Evolutionary conservation across 2,329 filamentous ascomycete genomes (phyloP).

Genomic region (Talaromyces marneffei): DNA sequence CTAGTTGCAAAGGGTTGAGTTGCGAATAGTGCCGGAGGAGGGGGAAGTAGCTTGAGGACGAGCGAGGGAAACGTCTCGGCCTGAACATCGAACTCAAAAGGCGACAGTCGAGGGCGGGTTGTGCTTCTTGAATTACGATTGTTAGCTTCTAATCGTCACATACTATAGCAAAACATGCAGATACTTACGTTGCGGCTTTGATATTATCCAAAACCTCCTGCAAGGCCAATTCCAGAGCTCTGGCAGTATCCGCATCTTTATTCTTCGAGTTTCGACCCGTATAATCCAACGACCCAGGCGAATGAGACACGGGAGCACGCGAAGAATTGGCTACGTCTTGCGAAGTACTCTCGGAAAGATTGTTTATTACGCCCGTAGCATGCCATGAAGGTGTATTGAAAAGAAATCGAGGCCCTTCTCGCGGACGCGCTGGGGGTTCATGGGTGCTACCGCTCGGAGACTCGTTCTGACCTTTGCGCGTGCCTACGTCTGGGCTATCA

Average conservation of each 20-base stretch:
- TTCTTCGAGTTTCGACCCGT: slow-evolving; percentile 58
- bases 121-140: not conserved
- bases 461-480: slow-evolving; percentile 37
- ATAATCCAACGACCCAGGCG: slow-evolving; percentile 43
- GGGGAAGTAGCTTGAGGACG: slow-evolving; percentile 71
- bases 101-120: slow-evolving; percentile 25
- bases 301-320: slow-evolving; percentile 28
- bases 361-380: slow-evolving; percentile 70
- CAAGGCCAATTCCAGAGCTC: slow-evolving; percentile 77
- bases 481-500: slow-evolving; percentile 56
- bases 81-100: slow-evolving; percentile 77
- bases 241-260: slow-evolving; percentile 73
- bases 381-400: slow-evolving; percentile 67
- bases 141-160: not conserved
- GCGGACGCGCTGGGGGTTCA: slow-evolving; percentile 32
- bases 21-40: slow-evolving; percentile 76
- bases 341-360: slow-evolving; percentile 54
- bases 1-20: slow-evolving; percentile 70
- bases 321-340: slow-evolving; percentile 30
- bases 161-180: not conserved
- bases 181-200: slow-evolving; percentile 70
- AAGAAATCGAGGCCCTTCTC: slow-evolving; percentile 40
- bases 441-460: slow-evolving; percentile 27
- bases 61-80: slow-evolving; percentile 80
- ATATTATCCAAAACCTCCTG: slow-evolving; percentile 75